phyloP scores from a whole-genome alignment of 441 rosid species.

The Erysimum pusillum region DNA sequence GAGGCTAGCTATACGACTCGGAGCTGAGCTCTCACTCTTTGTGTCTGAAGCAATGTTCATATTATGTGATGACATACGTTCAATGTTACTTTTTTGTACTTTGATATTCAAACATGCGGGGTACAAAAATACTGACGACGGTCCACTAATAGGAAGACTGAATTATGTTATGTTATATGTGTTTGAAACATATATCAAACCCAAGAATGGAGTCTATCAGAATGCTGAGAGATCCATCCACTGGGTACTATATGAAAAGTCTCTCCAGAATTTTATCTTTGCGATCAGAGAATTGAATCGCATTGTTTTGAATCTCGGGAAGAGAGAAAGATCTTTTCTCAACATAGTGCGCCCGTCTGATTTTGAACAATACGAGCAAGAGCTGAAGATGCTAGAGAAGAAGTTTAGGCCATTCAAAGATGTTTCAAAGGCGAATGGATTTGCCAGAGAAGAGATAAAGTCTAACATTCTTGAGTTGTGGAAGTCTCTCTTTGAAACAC shows the following conservation, averaged over 20 bases:
- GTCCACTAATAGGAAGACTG: neutral
- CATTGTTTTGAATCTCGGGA: neutral
- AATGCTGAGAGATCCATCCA: too few relatives aligned
- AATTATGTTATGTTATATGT: neutral
- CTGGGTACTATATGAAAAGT: too few relatives aligned
- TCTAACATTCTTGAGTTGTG: neutral
- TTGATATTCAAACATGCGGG: too few relatives aligned
- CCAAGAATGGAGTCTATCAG: neutral
- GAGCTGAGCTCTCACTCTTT: neutral
- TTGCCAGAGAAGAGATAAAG: neutral
- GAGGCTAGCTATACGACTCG: slow-evolving; percentile 8
- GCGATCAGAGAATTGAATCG: too few relatives aligned
- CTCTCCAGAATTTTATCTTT: too few relatives aligned
- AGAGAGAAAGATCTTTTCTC: too few relatives aligned
- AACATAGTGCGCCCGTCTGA: neutral
- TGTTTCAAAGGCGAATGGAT: neutral
- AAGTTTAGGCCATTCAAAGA: neutral
- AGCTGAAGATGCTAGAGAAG: neutral
- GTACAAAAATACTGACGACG: too few relatives aligned
- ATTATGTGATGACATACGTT: slow-evolving; percentile 26
- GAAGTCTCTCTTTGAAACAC: neutral
- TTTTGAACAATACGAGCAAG: neutral
- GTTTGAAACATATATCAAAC: neutral
- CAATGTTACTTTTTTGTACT: neutral
- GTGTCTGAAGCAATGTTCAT: slow-evolving; percentile 26